phyloP scores from a whole-genome alignment of 805 yeast species.

The Candida golubevii region DNA sequence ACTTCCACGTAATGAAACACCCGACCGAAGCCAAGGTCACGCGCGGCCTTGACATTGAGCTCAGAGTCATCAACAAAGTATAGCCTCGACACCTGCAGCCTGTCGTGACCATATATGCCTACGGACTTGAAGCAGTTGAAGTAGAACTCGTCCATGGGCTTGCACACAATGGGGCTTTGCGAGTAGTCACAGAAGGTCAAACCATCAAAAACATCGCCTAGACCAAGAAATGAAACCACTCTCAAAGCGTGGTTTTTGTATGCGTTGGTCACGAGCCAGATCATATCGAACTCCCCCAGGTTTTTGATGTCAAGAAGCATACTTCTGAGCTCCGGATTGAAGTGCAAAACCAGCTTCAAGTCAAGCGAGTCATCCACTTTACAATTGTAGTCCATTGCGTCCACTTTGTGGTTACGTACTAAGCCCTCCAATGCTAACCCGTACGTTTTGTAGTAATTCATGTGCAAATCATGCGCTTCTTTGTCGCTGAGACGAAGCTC shows the following conservation, averaged over 20 bases:
- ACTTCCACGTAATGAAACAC: slow-evolving; percentile 75
- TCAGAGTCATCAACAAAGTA: slow-evolving; percentile 83
- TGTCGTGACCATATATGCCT: slow-evolving; percentile 39
- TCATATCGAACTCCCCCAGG: slow-evolving; percentile 51
- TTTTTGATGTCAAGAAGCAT: slow-evolving; percentile 45
- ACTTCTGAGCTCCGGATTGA: slow-evolving; percentile 51
- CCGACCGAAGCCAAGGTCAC: slow-evolving; percentile 63
- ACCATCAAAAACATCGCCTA: slow-evolving; percentile 94
- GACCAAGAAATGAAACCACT: slow-evolving; percentile 71
- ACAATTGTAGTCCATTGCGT: slow-evolving; percentile 83
- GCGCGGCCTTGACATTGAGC: slow-evolving; percentile 72
- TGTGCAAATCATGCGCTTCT: slow-evolving; percentile 70
- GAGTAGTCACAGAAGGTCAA: slow-evolving; percentile 88
- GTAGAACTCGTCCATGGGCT: slow-evolving; percentile 77
- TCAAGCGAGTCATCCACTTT: slow-evolving; percentile 93
- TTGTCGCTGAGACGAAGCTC: slow-evolving; percentile 58
- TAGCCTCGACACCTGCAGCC: slow-evolving; percentile 46
- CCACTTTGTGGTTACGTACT: slow-evolving; percentile 62
- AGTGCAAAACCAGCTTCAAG: slow-evolving; percentile 68
- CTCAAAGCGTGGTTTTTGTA: slow-evolving; percentile 85
- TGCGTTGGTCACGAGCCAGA: slow-evolving; percentile 95
- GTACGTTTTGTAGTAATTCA: slow-evolving; percentile 74
- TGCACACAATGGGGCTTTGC: slow-evolving; percentile 67
- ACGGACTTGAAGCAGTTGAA: slow-evolving; percentile 62
- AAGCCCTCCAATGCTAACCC: slow-evolving; percentile 94